Conservation (phyloP, 495 filamentous ascomycete species). For the Aspergillus leporis region DNA sequence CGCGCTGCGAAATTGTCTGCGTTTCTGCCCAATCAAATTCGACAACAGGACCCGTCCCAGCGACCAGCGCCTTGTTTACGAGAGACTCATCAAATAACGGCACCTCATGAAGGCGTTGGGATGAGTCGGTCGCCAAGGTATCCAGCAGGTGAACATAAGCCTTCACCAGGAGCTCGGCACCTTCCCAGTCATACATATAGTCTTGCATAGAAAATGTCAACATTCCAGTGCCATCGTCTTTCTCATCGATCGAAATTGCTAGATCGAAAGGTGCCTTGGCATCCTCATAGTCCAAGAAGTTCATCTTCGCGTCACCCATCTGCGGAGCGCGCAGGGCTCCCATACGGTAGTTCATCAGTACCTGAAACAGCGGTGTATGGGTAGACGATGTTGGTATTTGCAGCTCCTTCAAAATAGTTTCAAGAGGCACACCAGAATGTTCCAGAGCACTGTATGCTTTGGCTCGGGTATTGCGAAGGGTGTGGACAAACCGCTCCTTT, state of each 20-base stretch:
- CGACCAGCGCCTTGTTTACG: not conserved
- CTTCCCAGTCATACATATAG: slow-evolving; percentile 25
- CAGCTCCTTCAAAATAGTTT: slow-evolving; percentile 42
- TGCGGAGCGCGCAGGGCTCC: slow-evolving; percentile 16
- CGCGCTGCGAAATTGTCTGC: not conserved
- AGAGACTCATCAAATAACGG: slow-evolving; percentile 31
- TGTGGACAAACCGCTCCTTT: slow-evolving; percentile 18
- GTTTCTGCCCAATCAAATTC: not conserved
- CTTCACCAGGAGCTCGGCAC: slow-evolving; percentile 27
- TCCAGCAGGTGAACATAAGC: slow-evolving; percentile 22
- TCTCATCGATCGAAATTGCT: slow-evolving; percentile 23
- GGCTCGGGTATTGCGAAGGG: slow-evolving; percentile 18
- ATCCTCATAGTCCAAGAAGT: slow-evolving; percentile 11
- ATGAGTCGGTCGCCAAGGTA: slow-evolving; percentile 14
- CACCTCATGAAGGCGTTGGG: slow-evolving; percentile 32
- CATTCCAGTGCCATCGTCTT: not conserved
- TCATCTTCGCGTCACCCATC: slow-evolving; percentile 5
- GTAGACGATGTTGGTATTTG: slow-evolving; percentile 31
- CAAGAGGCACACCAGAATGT: slow-evolving; percentile 44
- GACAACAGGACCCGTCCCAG: not conserved
- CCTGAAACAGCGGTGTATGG: slow-evolving; percentile 41
- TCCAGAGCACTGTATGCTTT: slow-evolving; percentile 26
- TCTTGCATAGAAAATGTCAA: slow-evolving; percentile 21
- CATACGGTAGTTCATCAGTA: slow-evolving; percentile 41
- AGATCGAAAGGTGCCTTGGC: slow-evolving; percentile 28